Evolutionary conservation across 306 rosid genomes (phyloP).

Genomic region (Dryas alaskensis): DNA sequence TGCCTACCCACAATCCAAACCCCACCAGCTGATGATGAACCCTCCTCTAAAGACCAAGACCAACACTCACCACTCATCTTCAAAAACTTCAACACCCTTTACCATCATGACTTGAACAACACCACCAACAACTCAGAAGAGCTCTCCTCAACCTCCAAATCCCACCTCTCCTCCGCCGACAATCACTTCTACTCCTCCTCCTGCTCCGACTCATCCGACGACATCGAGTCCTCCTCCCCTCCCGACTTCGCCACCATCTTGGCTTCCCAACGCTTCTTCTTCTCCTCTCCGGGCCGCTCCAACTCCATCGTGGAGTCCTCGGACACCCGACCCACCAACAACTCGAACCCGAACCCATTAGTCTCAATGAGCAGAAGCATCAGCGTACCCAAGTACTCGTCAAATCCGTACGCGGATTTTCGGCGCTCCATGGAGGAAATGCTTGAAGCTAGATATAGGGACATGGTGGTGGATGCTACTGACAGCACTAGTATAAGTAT

Average conservation of each 20-base stretch:
- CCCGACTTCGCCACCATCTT: constrained; percentile 68
- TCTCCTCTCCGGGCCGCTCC: constrained; percentile 87
- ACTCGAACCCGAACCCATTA: neutral
- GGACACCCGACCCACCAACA: constrained; percentile 25
- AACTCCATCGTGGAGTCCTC: constrained; percentile 75
- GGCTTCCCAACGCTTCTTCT: constrained; percentile 80
- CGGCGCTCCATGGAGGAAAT: constrained; percentile 81
- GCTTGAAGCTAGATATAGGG: constrained; percentile 50
- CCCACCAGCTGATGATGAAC: constrained; percentile 23
- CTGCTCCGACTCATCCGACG: constrained; percentile 18
- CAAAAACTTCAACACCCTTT: constrained; percentile 2
- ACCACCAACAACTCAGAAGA: constrained; percentile 7
- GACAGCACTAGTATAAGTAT: neutral
- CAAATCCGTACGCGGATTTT: constrained; percentile 69
- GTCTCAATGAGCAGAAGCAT: constrained; percentile 33
- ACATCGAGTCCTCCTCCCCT: constrained; percentile 30
- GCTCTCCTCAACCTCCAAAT: constrained; percentile 24
- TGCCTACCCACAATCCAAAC: constrained; percentile 39
- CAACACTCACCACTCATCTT: constrained; percentile 18
- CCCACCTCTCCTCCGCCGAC: constrained; percentile 28
- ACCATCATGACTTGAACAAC: neutral
- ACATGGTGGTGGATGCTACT: too few species aligned
- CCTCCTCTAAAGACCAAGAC: constrained; percentile 22
- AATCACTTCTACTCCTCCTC: constrained; percentile 34
- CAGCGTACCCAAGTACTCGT: constrained; percentile 58